Evolutionary conservation across 345 rosid genomes (phyloP), one percentile per base, ranked within the genome.

Genomic region (Dovyalis caffra): DNA sequence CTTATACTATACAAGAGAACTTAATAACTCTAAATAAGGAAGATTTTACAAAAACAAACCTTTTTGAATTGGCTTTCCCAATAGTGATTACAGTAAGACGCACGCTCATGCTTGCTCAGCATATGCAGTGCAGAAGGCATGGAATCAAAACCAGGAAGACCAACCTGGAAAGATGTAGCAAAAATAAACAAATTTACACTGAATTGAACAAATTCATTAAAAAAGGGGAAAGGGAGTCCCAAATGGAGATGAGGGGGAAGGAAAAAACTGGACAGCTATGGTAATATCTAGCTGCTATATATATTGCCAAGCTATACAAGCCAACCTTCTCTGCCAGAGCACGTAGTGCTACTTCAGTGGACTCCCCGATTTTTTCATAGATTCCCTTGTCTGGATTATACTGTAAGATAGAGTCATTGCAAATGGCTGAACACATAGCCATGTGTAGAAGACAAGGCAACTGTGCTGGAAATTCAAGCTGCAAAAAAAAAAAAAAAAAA

Each of bases 91-190:
- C 98, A 95, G 83, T 95, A 95, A 23, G 99, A 93, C 21, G 98
- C 99, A 68, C 98, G 98, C 74, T 93, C 97, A 83, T 91, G 98
- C 82, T 91, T 95, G 90, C 95, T 95, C 82, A 95, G 86, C 90
- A 91, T 83, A 76, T 91, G 85, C 81, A 95, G 78, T 56, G 98
- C 90, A 84, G 91, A 90, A 80, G 98, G 93, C 97, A 95, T 90
- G 76, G 97, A 91, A 86, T 95, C 99, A 88, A 95, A 95, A 77
- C 98, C 99, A 81, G 99, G 99, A 85, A 95, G 97, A 66, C 99
- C 99, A 86, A 95, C 91, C 99, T 95, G 90, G 74, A 80, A 82
- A 84, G 56, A 83, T 51, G 74, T 16, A 72, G 76, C 60, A 69
- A 78, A 53, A 47, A 16, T 47, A 15, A 3, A 76, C 38, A 20